These are phyloP conservation scores for Linnemannia schmuckeri DNA, from an alignment of 192 early-diverging fungal species.

Conservation along the genomic window DNA sequence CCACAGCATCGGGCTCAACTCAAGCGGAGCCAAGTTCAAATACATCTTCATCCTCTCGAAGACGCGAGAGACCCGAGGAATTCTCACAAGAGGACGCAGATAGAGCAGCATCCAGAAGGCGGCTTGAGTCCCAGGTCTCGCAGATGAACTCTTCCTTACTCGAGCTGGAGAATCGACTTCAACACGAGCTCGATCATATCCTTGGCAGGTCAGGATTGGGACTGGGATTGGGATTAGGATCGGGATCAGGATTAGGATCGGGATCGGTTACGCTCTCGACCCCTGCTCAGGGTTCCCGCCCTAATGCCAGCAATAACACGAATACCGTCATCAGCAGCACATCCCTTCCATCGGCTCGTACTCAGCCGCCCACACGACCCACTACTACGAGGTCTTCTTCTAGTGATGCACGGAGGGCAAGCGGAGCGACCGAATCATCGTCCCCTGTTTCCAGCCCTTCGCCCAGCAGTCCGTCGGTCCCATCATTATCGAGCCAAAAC, in stretches of 20 bases:
- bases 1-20: background rate
- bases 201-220: conserved; percentile 1
- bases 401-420: conserved; percentile 21
- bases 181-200: background rate
- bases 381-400: conserved; percentile 12
- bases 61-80: conserved; percentile 45
- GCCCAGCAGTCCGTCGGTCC: conserved; percentile 43
- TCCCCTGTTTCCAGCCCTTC: conserved; percentile 41
- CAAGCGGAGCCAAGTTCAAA: background rate
- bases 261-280: background rate
- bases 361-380: background rate
- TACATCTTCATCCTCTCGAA: background rate
- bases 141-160: background rate
- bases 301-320: background rate
- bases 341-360: background rate
- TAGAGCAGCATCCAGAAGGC: conserved; percentile 25
- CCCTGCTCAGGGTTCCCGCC: background rate
- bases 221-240: background rate
- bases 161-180: conserved; percentile 3
- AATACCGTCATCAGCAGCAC: background rate
- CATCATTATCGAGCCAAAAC: conserved; percentile 15
- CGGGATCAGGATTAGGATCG: background rate
- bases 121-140: conserved; percentile 5
- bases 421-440: background rate
- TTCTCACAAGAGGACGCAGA: conserved; percentile 10